Percentiles rank a stretch among this genome's conserved stretches.
phyloP scores from a whole-genome alignment of 208 protist genomes.

The Wallacemonas sp. region DNA sequence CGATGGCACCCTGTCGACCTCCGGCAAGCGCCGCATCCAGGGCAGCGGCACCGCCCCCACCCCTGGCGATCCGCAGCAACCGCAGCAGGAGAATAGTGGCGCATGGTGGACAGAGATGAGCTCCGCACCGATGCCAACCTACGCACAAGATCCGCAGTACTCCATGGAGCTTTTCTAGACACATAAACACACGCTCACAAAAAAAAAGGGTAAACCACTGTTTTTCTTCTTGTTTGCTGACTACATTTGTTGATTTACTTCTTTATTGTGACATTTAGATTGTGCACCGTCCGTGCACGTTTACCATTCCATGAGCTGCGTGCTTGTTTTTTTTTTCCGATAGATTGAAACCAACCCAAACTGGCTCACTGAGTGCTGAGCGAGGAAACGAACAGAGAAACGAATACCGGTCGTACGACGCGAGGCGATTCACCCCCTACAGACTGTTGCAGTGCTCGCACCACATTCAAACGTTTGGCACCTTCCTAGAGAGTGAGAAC shows the following conservation, averaged over 20 bases:
- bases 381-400: too few species aligned
- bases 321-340: slow-evolving; percentile 2
- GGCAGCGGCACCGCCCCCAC: slow-evolving; percentile 31
- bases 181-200: slow-evolving; percentile 7
- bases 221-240: slow-evolving; percentile 2
- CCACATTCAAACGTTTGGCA: too few species aligned
- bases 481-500: too few species aligned
- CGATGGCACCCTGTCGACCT: slow-evolving; percentile 44
- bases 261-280: slow-evolving; percentile 8
- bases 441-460: too few species aligned
- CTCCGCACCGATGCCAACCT: slow-evolving; percentile 73
- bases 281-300: not conserved
- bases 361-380: too few species aligned
- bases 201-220: slow-evolving; percentile 3
- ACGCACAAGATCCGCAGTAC: slow-evolving; percentile 86
- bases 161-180: slow-evolving; percentile 90
- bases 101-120: slow-evolving; percentile 90
- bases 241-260: not conserved
- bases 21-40: slow-evolving; percentile 37
- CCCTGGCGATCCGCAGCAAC: slow-evolving; percentile 10
- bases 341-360: too few species aligned
- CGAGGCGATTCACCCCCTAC: too few species aligned
- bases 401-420: too few species aligned
- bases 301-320: not conserved
- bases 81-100: slow-evolving; percentile 29